Conservation (phyloP, 1,139 yeast genomes). For the Pichia sp. region DNA sequence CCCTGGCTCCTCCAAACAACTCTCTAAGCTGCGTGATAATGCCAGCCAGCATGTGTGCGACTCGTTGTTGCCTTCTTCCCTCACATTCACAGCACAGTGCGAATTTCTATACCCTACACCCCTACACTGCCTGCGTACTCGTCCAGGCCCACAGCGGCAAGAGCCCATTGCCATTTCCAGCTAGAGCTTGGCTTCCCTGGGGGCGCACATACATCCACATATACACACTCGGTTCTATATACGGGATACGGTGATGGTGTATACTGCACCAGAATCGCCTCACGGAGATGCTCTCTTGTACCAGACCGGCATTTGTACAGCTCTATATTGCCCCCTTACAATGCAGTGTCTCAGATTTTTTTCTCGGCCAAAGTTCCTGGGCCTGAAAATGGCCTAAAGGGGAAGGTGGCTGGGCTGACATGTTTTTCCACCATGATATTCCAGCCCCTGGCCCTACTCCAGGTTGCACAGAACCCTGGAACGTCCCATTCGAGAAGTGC, state of each 20-base stretch:
- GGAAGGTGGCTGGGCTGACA: conserved; percentile 18
- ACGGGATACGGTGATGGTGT: no score
- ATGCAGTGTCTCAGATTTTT: neutral
- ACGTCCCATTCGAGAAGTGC: neutral
- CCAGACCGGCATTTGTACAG: no score
- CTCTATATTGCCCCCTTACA: no score
- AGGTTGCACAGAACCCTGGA: neutral
- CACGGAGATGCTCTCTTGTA: neutral
- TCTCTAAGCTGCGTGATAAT: neutral
- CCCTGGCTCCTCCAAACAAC: neutral
- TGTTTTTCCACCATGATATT: neutral
- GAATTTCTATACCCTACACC: neutral
- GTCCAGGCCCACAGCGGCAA: no score
- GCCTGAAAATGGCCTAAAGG: conserved; percentile 8
- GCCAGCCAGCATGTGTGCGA: conserved; percentile 1
- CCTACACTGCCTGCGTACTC: neutral
- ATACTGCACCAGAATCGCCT: neutral
- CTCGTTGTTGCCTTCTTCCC: neutral
- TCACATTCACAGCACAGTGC: neutral
- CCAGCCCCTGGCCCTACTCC: neutral
- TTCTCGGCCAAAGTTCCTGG: neutral
- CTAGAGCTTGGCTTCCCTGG: neutral
- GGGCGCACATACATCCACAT: neutral
- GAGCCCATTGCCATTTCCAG: no score
- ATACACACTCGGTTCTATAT: no score